Conservation (phyloP, 2,329 filamentous ascomycete species). For the Dothistroma septosporum region DNA sequence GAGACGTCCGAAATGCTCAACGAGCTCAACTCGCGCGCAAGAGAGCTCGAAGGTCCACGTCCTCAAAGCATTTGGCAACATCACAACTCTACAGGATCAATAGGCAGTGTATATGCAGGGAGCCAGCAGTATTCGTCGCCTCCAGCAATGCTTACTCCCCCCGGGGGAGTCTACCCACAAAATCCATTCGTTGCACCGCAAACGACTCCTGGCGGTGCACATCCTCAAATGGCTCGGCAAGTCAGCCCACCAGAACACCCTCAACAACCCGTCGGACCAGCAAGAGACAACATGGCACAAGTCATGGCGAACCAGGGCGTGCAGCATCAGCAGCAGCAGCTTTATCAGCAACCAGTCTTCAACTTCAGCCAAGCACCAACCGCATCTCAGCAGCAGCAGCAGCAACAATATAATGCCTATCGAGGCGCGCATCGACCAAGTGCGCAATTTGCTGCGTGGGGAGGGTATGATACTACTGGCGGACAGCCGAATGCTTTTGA, state of each 20-base stretch:
- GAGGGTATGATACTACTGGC: slow-evolving; percentile 26
- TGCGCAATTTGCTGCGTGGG: slow-evolving; percentile 32
- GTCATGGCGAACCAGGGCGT: slow-evolving; percentile 10
- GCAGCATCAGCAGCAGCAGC: slow-evolving; percentile 19
- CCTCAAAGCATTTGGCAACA: slow-evolving; percentile 30
- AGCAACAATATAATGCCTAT: slow-evolving; percentile 11
- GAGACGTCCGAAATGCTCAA: slow-evolving; percentile 42
- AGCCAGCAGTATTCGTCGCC: slow-evolving; percentile 23
- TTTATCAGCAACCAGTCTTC: slow-evolving; percentile 20
- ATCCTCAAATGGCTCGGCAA: slow-evolving; percentile 15
- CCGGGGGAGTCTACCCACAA: neutral
- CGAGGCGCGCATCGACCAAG: slow-evolving; percentile 17
- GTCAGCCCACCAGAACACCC: slow-evolving; percentile 17
- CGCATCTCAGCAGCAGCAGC: slow-evolving; percentile 11
- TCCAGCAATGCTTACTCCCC: slow-evolving; percentile 14
- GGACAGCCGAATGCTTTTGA: slow-evolving; percentile 26
- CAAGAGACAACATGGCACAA: slow-evolving; percentile 6
- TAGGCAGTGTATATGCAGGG: slow-evolving; percentile 24
- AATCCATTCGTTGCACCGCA: slow-evolving; percentile 4
- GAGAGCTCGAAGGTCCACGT: slow-evolving; percentile 29
- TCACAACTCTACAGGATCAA: slow-evolving; percentile 17
- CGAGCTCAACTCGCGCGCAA: slow-evolving; percentile 40
- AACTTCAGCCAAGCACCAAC: slow-evolving; percentile 14
- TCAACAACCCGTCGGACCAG: slow-evolving; percentile 14
- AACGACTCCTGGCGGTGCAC: slow-evolving; percentile 11